These are phyloP conservation scores for Cicer arietinum DNA, from an alignment of 306 rosid genomes.

Conservation along the genomic window DNA sequence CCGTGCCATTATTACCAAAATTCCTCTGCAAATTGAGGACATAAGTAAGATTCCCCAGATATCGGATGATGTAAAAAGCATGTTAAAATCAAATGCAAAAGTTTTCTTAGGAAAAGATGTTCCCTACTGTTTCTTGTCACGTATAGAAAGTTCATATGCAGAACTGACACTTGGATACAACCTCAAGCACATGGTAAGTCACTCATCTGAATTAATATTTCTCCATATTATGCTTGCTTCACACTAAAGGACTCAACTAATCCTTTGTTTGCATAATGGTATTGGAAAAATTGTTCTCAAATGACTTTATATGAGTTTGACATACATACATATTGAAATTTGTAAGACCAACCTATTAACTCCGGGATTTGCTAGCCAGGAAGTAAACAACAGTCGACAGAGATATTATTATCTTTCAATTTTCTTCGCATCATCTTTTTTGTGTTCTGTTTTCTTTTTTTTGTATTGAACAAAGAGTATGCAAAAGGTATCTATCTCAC, in stretches of 20 bases:
- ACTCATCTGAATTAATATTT: constrained; percentile 13
- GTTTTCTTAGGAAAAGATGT: constrained; percentile 82
- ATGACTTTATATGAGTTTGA: constrained; percentile 5
- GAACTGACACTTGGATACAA: constrained; percentile 84
- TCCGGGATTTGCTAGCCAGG: constrained; percentile 5
- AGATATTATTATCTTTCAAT: constrained; percentile 22
- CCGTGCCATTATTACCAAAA: constrained; percentile 64
- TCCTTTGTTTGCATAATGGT: constrained; percentile 12
- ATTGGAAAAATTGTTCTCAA: constrained; percentile 29
- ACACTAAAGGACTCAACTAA: constrained; percentile 25
- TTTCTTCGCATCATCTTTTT: constrained; percentile 22
- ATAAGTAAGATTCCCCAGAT: constrained; percentile 68
- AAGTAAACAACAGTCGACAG: constrained; percentile 13
- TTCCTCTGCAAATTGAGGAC: constrained; percentile 74
- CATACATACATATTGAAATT: not conserved
- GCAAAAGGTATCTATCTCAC: constrained; percentile 11
- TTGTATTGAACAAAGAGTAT: not conserved
- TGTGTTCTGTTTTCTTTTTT: constrained; percentile 30
- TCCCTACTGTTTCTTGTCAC: constrained; percentile 87
- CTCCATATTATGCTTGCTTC: constrained; percentile 16
- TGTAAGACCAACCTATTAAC: not conserved
- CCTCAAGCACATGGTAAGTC: constrained; percentile 79
- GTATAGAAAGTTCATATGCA: constrained; percentile 65
- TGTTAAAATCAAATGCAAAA: constrained; percentile 70
- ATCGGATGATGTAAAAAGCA: constrained; percentile 63